A percentile compares a stretch with the other conserved stretches of the same genome.
Conservation (phyloP, 306 rosid genomes). For the Vicia villosa region DNA sequence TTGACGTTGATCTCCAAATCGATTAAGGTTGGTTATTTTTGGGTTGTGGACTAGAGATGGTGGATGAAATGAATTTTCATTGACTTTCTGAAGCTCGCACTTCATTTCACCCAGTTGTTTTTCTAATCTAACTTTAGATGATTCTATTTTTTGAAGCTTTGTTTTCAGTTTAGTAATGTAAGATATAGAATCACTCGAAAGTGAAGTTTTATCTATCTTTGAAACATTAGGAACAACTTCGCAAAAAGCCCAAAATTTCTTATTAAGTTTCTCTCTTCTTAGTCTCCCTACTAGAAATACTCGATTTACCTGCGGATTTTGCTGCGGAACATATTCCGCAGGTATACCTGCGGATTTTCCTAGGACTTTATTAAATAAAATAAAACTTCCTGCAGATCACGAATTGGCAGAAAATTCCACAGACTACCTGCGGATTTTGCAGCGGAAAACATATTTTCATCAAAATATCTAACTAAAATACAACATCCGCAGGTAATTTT, state of each 20-base stretch:
- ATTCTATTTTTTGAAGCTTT: slow-evolving; percentile 60
- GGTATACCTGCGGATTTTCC: too few species aligned
- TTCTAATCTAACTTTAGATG: slow-evolving; percentile 62
- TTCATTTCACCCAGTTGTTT: slow-evolving; percentile 60
- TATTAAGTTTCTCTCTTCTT: slow-evolving; percentile 86
- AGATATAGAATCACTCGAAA: slow-evolving; percentile 76
- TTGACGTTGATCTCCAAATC: slow-evolving; percentile 82
- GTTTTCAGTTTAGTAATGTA: slow-evolving; percentile 79
- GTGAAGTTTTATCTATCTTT: slow-evolving; percentile 94
- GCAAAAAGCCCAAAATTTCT: slow-evolving; percentile 81
- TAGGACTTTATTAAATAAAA: too few species aligned
- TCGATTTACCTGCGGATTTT: too few species aligned
- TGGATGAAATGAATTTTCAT: slow-evolving; percentile 6
- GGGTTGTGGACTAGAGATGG: slow-evolving; percentile 19
- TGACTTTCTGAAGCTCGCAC: slow-evolving; percentile 51
- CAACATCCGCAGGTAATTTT: too few species aligned
- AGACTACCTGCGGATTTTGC: too few species aligned
- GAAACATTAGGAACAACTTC: slow-evolving; percentile 94
- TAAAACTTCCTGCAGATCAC: too few species aligned
- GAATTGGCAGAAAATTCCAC: too few species aligned
- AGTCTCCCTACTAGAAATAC: too few species aligned
- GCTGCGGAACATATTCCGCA: too few species aligned
- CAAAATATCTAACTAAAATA: too few species aligned
- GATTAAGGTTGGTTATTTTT: slow-evolving; percentile 1
- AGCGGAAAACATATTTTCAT: too few species aligned